Base-by-base conservation (phyloP, 208 protist genomes). In the Leptomonas seymouri region DNA sequence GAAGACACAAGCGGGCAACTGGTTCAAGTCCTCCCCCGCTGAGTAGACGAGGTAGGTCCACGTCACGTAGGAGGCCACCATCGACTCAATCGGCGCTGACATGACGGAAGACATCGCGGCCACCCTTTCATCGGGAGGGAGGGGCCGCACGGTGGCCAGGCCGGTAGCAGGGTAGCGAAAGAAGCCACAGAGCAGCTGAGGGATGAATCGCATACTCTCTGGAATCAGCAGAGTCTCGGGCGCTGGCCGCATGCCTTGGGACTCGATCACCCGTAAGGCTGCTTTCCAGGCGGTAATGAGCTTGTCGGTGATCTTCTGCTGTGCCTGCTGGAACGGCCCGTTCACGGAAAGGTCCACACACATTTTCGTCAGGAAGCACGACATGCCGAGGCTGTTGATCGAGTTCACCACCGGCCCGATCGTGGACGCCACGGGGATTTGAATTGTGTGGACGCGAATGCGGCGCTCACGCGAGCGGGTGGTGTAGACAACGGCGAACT, bases 371-470 rank as follows among this genome's bases (percentile, higher is more conserved):
- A 93, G 72, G 57, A 93, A 92, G 55, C 75, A 79, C 18, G 84
- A 66, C 59, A 93, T 81, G 39, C 85, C 91, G 27, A 96, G 65
- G 28, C 77, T 69, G 65, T 84, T 85, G 45, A 86, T 85, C 25
- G 87, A 92, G 74, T 93, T 96, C 39, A 96, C 76, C 16, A 93
- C 78, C 3, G 42, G 60, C 16, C 73, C 73, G n/a, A 89, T 44
- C 12, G 67, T 76, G 34, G 69, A 12, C 7, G 81, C 80, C 8
- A 94, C 79, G 5, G 62, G 78, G 18, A 97, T 46, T 60, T 95
- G 89, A 28, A 88, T 64, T 6, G 92, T 97, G 70, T 97, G 92
- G 27, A 95, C 84, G 48, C 92, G 88, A 63, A 97, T 94, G 39
- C 85, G 85, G 21, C 88, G 81, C 76, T 97, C 86, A 1, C 90